Evolutionary conservation across 2,329 filamentous ascomycete species (phyloP), one percentile per base, ranked within the genome.

Genomic region (Neobulgaria alba): DNA sequence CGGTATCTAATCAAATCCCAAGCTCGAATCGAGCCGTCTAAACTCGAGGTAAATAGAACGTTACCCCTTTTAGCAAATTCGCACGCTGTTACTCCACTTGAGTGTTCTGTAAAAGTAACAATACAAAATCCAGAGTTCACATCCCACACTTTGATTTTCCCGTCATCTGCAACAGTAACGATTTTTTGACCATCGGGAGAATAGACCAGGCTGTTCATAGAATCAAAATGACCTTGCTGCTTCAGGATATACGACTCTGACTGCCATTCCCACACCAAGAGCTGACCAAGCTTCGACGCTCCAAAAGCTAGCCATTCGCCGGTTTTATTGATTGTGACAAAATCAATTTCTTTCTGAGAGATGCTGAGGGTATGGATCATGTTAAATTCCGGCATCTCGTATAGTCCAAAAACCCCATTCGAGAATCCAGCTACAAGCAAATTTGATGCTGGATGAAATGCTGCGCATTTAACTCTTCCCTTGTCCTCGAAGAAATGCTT

Each of bases 231-330:
- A 0, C 90, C 92, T 63, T 96, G 92, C 59, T 98, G 92, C 65
- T 98, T 98, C 35, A 98, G 69, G 43, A 98, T 93, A 62, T 98
- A 98, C 4, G 90, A 96, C 63, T 98, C 93, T 0, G 92, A 98
- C 60, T 96, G 90, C 89, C 93, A 98, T 62, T 98, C 92, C 92
- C 92, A 98, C 3, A 98, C 92, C 3, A 98, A 68, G n/a, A 98
- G 71, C 60, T 98, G 92, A 1, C 93, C 93, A 4, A 95, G 73
- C 56, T 93, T 93, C 2, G 92, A 94, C 0, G 93, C 92, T 10
- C 90, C 92, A 61, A 98, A 95, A 0, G 93, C 93, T 16, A 98
- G 68, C 92, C 92, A 98, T 66, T 96, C 90, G 38, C 92, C 92
- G 21, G 82, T 85, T 61, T 85, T 84, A 66, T 96, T 98, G 58